Evolutionary conservation across 2,329 filamentous ascomycete species (phyloP).

Genomic region (Fusarium sp.): DNA sequence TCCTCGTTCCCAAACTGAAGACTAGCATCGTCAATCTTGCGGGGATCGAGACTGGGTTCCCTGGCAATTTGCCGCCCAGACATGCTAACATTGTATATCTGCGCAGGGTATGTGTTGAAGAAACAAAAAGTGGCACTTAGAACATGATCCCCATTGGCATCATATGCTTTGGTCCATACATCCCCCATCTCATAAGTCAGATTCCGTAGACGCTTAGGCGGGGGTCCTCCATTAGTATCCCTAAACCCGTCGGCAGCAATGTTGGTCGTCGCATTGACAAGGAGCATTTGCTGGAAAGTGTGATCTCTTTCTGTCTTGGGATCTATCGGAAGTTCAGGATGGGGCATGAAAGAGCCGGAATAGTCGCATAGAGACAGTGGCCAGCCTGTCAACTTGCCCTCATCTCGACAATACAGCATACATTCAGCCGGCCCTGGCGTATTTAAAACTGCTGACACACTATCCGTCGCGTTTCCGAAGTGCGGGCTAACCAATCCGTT

Average conservation of each 20-base stretch:
- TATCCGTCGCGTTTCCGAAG: neutral
- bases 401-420: no score
- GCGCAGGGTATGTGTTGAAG: neutral
- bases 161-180: conserved; percentile 4
- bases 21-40: neutral
- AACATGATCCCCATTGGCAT: neutral
- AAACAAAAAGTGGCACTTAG: neutral
- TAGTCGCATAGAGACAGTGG: no score
- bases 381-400: no score
- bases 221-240: neutral
- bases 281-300: no score
- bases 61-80: neutral
- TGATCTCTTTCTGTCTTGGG: no score
- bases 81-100: conserved; percentile 10
- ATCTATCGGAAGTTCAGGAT: no score
- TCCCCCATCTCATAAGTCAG: neutral
- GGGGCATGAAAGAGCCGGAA: no score
- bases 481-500: neutral
- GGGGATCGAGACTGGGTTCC: neutral
- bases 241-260: neutral
- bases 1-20: neutral
- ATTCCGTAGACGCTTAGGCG: neutral
- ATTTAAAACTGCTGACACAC: neutral
- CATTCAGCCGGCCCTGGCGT: neutral
- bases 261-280: no score